phyloP scores from a whole-genome alignment of 345 rosid genomes.

The Aegle marmelos region DNA sequence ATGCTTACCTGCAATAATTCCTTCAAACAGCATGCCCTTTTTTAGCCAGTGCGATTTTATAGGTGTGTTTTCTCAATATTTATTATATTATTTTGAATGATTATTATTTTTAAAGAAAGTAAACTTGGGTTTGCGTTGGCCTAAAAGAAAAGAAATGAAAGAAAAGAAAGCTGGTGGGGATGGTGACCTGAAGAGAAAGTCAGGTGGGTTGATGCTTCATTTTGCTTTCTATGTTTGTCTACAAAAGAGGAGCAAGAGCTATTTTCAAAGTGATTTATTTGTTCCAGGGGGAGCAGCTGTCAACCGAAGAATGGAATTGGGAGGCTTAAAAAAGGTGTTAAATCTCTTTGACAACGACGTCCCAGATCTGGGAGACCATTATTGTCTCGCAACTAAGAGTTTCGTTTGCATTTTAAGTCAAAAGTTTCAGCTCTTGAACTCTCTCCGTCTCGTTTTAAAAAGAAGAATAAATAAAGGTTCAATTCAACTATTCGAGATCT shows the following conservation, averaged over 20 bases:
- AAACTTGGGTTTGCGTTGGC: not conserved
- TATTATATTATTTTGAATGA: not conserved
- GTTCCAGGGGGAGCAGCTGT: not conserved
- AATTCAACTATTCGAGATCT: too few relatives aligned
- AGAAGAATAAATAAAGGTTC: too few relatives aligned
- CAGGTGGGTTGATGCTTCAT: not conserved
- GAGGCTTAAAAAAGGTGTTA: not conserved
- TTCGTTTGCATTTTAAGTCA: too few relatives aligned
- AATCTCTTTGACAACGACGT: conserved; percentile 31
- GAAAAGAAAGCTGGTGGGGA: not conserved
- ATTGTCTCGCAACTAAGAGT: not conserved
- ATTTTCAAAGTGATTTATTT: conserved; percentile 28
- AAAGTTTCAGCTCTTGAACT: too few relatives aligned
- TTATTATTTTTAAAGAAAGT: not conserved
- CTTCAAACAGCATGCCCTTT: conserved; percentile 5
- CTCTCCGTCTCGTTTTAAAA: too few relatives aligned
- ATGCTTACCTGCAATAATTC: not conserved
- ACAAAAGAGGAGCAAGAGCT: conserved; percentile 23
- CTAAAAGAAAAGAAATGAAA: too few relatives aligned
- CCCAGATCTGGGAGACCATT: not conserved
- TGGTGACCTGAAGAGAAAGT: too few relatives aligned
- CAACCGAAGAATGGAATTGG: not conserved
- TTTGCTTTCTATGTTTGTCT: conserved; percentile 12
- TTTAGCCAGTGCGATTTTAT: not conserved
- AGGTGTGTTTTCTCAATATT: not conserved